These are phyloP conservation scores for Cercospora canescens DNA, from an alignment of 2,329 filamentous ascomycete genomes.

Conservation along the genomic window DNA sequence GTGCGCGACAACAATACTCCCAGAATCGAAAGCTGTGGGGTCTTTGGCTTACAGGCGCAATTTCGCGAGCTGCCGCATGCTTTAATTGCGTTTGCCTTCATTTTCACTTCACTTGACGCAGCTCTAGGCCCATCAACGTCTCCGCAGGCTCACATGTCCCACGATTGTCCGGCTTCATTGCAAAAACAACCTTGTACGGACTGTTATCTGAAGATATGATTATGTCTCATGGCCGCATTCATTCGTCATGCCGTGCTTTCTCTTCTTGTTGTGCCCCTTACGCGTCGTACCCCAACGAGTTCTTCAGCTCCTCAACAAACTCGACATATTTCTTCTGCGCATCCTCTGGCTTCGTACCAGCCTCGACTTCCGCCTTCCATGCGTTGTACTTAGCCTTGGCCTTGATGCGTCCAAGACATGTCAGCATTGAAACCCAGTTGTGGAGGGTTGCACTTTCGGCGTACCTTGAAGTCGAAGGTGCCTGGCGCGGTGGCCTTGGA, in stretches of 20 bases:
- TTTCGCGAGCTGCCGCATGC: too few relatives aligned
- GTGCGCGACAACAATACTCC: too few relatives aligned
- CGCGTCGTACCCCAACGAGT: constrained; percentile 65
- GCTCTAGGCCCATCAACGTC: background rate
- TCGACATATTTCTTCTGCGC: constrained; percentile 78
- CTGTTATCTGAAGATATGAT: background rate
- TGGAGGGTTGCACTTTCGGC: constrained; percentile 17
- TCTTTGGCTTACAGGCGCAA: too few relatives aligned
- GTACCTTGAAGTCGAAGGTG: constrained; percentile 70
- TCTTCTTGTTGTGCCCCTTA: constrained; percentile 35
- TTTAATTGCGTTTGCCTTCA: background rate
- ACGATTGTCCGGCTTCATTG: background rate
- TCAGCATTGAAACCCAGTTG: background rate
- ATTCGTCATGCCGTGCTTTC: background rate
- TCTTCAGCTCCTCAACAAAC: constrained; percentile 71
- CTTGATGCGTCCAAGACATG: constrained; percentile 16
- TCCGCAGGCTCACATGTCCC: background rate
- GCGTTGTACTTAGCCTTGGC: constrained; percentile 74
- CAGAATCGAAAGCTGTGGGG: too few relatives aligned
- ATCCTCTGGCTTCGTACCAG: constrained; percentile 60
- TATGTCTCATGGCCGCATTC: background rate
- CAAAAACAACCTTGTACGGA: background rate
- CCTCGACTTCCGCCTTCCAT: constrained; percentile 71
- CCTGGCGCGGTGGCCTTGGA: constrained; percentile 54
- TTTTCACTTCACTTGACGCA: background rate